Base-by-base conservation (phyloP, 2,329 filamentous ascomycete species). In the Sarocladium oryzae region DNA sequence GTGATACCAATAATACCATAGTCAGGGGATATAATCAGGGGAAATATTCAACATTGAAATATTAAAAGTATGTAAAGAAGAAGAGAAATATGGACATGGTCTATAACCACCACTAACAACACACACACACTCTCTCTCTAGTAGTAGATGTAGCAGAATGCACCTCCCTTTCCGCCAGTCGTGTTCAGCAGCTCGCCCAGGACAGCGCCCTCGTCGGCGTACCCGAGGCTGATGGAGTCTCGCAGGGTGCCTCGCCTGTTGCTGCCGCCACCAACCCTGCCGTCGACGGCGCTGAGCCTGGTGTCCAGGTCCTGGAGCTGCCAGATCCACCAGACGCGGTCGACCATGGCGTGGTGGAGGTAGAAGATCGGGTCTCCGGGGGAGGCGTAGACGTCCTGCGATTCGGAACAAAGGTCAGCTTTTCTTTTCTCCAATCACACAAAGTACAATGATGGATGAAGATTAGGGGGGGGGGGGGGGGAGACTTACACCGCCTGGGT, bases 281-380 rank as follows among this genome's bases (percentile, higher is more conserved):
- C 46, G 18, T 5, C 32, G 18, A 49, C 46, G 26, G 46, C 46
- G n/a, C 15, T 37, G 6, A 49, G 32, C 8, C 62, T 57, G 49
- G 63, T 52, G 43, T 57, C 46, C 20, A 58, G 59, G 54, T 60
- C 57, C 3, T 66, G 52, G 57, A 63, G 62, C 55, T 46, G 41
- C 52, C 50, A 46, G 20, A 51, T 54, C 18, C 36, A 36, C 45
- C 37, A 52, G 41, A 54, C 37, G 16, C 48, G 52, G 36, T 56
- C 54, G 26, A 51, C 35, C 38, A 33, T 50, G 40, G 53, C 52
- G 53, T 69, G 65, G 28, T 66, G 65, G 0, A 68, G 51, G 50
- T 61, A 69, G 51, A 69, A 69, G 4, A 52, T 60, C 26, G 66
- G 66, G 35, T 69, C 66, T 7, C 64, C 68, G 4, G 69, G 71